These are phyloP conservation scores for Tolypocladium ovalisporum DNA, from an alignment of 2,329 filamentous ascomycete species.

Conservation along the genomic window DNA sequence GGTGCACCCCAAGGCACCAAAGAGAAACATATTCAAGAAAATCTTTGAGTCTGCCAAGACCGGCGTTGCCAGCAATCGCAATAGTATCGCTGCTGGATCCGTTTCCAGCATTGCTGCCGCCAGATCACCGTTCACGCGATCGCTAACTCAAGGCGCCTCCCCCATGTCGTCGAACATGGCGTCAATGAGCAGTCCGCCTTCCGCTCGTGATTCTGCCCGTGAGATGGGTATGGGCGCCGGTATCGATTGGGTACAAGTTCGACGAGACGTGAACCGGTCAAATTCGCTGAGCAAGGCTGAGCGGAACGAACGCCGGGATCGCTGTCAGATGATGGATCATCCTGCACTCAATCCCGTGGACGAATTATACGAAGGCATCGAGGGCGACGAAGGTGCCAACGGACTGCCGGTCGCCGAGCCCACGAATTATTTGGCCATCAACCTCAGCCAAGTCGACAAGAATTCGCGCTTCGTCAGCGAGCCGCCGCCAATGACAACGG, in stretches of 20 bases:
- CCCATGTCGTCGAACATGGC: constrained; percentile 34
- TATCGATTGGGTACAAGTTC: constrained; percentile 94
- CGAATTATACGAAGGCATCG: constrained; percentile 70
- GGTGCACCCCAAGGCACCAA: constrained; percentile 63
- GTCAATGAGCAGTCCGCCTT: constrained; percentile 22
- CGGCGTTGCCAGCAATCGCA: constrained; percentile 78
- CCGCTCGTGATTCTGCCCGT: constrained; percentile 42
- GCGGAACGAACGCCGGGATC: constrained; percentile 69
- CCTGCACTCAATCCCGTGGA: constrained; percentile 83
- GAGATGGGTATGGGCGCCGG: constrained; percentile 57
- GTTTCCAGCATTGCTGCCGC: constrained; percentile 30
- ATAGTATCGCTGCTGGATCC: constrained; percentile 57
- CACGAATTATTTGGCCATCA: constrained; percentile 69
- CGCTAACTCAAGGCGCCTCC: constrained; percentile 25
- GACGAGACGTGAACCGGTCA: constrained; percentile 88
- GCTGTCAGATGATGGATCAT: constrained; percentile 91
- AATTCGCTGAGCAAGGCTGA: constrained; percentile 90
- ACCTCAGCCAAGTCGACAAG: constrained; percentile 85
- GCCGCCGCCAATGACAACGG: constrained; percentile 71
- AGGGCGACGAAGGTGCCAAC: constrained; percentile 84
- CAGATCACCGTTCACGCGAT: constrained; percentile 31
- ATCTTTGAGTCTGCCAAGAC: constrained; percentile 92
- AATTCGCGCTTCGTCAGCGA: constrained; percentile 83
- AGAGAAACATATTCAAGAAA: constrained; percentile 88
- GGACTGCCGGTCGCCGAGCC: constrained; percentile 74